Evolutionary conservation across 441 rosid species (phyloP).

Genomic region (Erysimum cheiri): DNA sequence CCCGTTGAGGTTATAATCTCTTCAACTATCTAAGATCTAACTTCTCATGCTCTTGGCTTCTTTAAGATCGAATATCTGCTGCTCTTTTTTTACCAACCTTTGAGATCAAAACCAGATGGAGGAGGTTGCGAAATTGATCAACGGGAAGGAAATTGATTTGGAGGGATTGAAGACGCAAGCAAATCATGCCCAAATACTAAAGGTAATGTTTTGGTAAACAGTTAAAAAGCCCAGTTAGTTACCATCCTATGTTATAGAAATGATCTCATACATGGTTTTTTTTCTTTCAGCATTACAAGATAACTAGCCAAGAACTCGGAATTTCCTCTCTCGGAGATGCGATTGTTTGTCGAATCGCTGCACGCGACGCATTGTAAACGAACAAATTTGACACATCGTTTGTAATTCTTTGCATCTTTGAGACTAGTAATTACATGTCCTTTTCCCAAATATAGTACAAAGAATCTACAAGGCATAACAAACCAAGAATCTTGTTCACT

Average conservation of each 20-base stretch:
- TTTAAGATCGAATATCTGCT: background rate
- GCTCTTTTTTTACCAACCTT: background rate
- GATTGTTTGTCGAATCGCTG: constrained; percentile 80
- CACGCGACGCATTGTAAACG: constrained; percentile 80
- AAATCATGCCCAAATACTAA: constrained; percentile 73
- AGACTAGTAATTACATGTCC: no score
- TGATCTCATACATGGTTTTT: background rate
- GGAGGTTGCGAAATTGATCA: constrained; percentile 59
- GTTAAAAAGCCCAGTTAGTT: background rate
- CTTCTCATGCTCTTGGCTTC: background rate
- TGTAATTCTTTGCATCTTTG: constrained; percentile 2
- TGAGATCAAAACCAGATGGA: constrained; percentile 56
- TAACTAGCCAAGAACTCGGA: constrained; percentile 63
- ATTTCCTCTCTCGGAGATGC: constrained; percentile 80
- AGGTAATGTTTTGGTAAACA: constrained; percentile 51
- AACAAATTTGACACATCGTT: background rate
- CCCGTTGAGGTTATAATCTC: constrained; percentile 62
- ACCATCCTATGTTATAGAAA: background rate
- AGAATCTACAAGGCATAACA: constrained; percentile 3
- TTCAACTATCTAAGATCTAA: constrained; percentile 13
- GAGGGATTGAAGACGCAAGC: constrained; percentile 73
- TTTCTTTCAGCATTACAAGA: constrained; percentile 81
- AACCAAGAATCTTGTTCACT: constrained; percentile 21
- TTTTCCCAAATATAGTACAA: no score
- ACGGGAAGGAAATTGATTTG: constrained; percentile 72